Conservation (phyloP, 2,329 filamentous ascomycete genomes). For the Aspergillus quadrilineatus region DNA sequence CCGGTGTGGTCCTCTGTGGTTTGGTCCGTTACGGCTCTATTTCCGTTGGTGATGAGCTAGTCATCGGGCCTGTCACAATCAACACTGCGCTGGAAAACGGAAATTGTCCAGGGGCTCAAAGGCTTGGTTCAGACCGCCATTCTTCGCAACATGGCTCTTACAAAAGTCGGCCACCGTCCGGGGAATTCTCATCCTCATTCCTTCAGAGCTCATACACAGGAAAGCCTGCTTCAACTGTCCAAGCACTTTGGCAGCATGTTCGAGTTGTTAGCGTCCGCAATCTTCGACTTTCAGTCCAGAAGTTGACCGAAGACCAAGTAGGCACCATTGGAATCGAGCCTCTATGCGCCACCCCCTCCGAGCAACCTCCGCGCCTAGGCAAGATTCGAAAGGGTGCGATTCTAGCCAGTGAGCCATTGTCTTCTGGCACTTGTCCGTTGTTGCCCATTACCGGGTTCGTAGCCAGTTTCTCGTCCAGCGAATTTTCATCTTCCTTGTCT, state of each 20-base stretch:
- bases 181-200: slow-evolving; percentile 36
- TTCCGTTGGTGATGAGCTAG: slow-evolving; percentile 72
- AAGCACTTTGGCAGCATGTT: slow-evolving; percentile 76
- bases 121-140: slow-evolving; percentile 20
- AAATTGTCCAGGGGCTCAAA: slow-evolving; percentile 21
- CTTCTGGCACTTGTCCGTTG: slow-evolving; percentile 27
- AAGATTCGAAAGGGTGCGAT: slow-evolving; percentile 77
- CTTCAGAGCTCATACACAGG: slow-evolving; percentile 26
- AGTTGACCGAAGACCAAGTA: slow-evolving; percentile 75
- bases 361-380: slow-evolving; percentile 30
- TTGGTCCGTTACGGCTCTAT: slow-evolving; percentile 77
- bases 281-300: slow-evolving; percentile 76
- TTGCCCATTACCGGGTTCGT: slow-evolving; percentile 64
- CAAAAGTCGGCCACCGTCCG: slow-evolving; percentile 35
- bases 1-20: slow-evolving; percentile 77
- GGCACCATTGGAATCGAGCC: slow-evolving; percentile 78
- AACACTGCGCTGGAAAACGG: slow-evolving; percentile 54
- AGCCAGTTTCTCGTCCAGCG: slow-evolving; percentile 66
- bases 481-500: slow-evolving; percentile 45
- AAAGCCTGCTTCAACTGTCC: slow-evolving; percentile 53
- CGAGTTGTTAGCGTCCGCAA: slow-evolving; percentile 84
- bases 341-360: slow-evolving; percentile 23
- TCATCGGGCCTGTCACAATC: slow-evolving; percentile 70
- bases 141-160: slow-evolving; percentile 23
- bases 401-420: slow-evolving; percentile 61